Conservation (phyloP, 2,329 filamentous ascomycete genomes). For the Epichloe sibirici region DNA sequence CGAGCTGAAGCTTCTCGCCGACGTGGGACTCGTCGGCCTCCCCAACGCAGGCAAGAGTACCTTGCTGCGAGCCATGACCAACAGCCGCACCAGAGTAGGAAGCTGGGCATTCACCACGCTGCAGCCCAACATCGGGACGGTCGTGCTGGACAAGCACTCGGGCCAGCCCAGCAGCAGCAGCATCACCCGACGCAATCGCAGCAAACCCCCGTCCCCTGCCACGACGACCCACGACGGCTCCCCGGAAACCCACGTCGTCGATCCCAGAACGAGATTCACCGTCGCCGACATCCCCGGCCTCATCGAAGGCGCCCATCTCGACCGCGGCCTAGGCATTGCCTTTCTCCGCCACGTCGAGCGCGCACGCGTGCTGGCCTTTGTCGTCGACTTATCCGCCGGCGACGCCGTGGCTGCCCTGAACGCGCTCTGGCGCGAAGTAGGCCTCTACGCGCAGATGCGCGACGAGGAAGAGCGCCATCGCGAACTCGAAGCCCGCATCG, state of each 20-base stretch:
- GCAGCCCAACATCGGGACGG: constrained; percentile 88
- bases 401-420: constrained; percentile 70
- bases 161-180: constrained; percentile 50
- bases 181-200: constrained; percentile 13
- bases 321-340: constrained; percentile 79
- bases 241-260: constrained; percentile 32
- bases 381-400: constrained; percentile 71
- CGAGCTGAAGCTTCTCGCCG: constrained; percentile 88
- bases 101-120: constrained; percentile 96
- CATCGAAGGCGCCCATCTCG: constrained; percentile 83
- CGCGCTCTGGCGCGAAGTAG: constrained; percentile 81
- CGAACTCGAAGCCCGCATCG: constrained; percentile 42
- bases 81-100: constrained; percentile 78
- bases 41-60: constrained; percentile 97
- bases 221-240: constrained; percentile 32
- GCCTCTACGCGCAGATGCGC: constrained; percentile 69
- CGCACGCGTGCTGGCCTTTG: constrained; percentile 84
- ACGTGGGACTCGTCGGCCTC: constrained; percentile 86
- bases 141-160: constrained; percentile 78
- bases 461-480: constrained; percentile 60
- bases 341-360: constrained; percentile 93
- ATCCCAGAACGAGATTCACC: constrained; percentile 66
- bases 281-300: constrained; percentile 93
- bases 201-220: constrained; percentile 27
- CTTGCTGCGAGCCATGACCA: constrained; percentile 73